phyloP scores from a whole-genome alignment of 495 filamentous ascomycete genomes.

The Talaromyces proteolyticus region DNA sequence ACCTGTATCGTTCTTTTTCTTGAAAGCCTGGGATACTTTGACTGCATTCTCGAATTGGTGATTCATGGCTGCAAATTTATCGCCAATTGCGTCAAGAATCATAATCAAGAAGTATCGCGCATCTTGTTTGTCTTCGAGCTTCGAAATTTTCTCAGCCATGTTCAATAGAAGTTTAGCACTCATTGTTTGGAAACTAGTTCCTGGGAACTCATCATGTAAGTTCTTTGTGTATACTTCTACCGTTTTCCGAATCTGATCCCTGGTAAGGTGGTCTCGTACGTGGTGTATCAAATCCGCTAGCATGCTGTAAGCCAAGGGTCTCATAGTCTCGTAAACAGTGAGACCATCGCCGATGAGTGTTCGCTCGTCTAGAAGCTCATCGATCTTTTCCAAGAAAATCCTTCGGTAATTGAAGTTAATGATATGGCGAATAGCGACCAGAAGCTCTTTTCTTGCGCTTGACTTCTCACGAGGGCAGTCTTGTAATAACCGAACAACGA shows the following conservation, averaged over 20 bases:
- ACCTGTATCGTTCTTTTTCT: slow-evolving; percentile 54
- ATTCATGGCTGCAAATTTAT: slow-evolving; percentile 98
- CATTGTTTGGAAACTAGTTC: slow-evolving; percentile 99
- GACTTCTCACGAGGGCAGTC: slow-evolving; percentile 95
- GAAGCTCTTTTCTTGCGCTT: slow-evolving; percentile 83
- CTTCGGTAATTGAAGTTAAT: slow-evolving; percentile 98
- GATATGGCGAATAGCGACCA: slow-evolving; percentile 96
- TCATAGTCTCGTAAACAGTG: slow-evolving; percentile 94
- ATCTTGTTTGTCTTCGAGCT: slow-evolving; percentile 82
- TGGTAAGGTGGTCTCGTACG: slow-evolving; percentile 75
- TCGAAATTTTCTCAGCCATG: slow-evolving; percentile 95
- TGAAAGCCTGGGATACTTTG: slow-evolving; percentile 77
- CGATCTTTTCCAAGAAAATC: slow-evolving; percentile 91
- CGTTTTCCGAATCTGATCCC: slow-evolving; percentile 87
- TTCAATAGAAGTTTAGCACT: slow-evolving; percentile 95
- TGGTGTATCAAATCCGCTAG: slow-evolving; percentile 97
- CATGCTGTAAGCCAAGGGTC: slow-evolving; percentile 96
- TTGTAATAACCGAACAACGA: slow-evolving; percentile 85
- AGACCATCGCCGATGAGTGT: slow-evolving; percentile 93
- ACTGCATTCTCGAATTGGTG: slow-evolving; percentile 90
- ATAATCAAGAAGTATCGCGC: slow-evolving; percentile 93
- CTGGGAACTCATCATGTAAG: slow-evolving; percentile 90
- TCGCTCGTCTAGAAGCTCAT: slow-evolving; percentile 87
- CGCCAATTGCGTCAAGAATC: slow-evolving; percentile 95
- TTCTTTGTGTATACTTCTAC: slow-evolving; percentile 97